Evolutionary conservation across 495 filamentous ascomycete species (phyloP).

Genomic region (Podospora anserina): DNA sequence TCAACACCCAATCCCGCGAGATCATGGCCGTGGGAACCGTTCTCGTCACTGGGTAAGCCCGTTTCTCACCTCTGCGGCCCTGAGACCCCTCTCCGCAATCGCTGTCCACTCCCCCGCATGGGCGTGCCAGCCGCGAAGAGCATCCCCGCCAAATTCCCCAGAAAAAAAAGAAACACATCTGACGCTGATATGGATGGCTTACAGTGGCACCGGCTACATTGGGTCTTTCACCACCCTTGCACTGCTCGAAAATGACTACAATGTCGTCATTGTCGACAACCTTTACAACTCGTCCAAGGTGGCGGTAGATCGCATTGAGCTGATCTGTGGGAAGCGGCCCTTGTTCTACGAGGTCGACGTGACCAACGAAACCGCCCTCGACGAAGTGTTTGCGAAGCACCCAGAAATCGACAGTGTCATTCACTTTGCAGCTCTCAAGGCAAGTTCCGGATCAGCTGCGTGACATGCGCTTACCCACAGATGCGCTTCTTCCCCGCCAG

Average conservation of each 20-base stretch:
- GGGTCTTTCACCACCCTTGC: constrained; percentile 94
- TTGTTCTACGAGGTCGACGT: constrained; percentile 83
- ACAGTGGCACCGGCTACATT: constrained; percentile 96
- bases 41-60: constrained; percentile 80
- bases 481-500: constrained; percentile 1
- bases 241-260: constrained; percentile 88
- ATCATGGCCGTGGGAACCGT: constrained; percentile 78
- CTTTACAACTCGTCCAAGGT: constrained; percentile 93
- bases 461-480: not conserved
- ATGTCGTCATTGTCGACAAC: constrained; percentile 93
- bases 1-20: not conserved
- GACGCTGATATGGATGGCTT: constrained; percentile 23
- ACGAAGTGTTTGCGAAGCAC: constrained; percentile 84
- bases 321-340: constrained; percentile 86
- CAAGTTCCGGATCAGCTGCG: constrained; percentile 36
- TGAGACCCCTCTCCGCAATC: constrained; percentile 7
- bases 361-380: constrained; percentile 75
- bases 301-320: constrained; percentile 85
- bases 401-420: constrained; percentile 96
- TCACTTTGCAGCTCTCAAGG: constrained; percentile 97
- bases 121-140: constrained; percentile 1
- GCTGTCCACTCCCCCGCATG: constrained; percentile 13
- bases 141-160: constrained; percentile 12
- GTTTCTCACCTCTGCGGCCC: constrained; percentile 5
- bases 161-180: constrained; percentile 8